A percentile compares a stretch with the other conserved stretches of the same genome.
These are phyloP conservation scores for Aspergillus awamori DNA, from an alignment of 2,329 filamentous ascomycete genomes.

Conservation along the genomic window DNA sequence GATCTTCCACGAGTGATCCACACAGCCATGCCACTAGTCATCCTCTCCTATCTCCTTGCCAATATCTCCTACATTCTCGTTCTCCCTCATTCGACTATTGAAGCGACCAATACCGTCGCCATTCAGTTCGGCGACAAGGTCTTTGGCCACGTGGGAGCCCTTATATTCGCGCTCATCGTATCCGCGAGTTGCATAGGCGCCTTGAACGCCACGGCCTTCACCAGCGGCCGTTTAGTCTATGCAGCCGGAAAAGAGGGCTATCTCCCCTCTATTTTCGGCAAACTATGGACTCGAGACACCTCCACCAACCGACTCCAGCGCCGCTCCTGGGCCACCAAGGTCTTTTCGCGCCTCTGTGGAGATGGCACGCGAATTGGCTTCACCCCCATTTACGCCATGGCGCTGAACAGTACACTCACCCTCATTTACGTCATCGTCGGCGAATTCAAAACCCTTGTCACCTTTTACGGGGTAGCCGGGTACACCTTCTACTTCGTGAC, in stretches of 20 bases:
- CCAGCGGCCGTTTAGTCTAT: constrained; percentile 87
- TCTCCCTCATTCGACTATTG: constrained; percentile 76
- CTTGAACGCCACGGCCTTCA: constrained; percentile 92
- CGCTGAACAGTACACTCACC: constrained; percentile 77
- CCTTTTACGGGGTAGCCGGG: constrained; percentile 95
- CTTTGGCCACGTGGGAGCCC: constrained; percentile 79
- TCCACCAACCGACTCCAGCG: constrained; percentile 41
- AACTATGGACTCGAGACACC: constrained; percentile 67
- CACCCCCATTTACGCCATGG: constrained; percentile 90
- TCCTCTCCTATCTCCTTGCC: constrained; percentile 83
- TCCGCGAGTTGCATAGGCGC: constrained; percentile 91
- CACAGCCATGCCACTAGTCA: constrained; percentile 93
- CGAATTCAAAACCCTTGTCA: constrained; percentile 88
- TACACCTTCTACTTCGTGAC: constrained; percentile 98
- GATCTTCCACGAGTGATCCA: constrained; percentile 95
- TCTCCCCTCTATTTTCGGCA: constrained; percentile 79
- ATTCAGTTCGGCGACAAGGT: constrained; percentile 90
- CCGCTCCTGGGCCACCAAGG: constrained; percentile 61
- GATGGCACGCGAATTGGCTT: constrained; percentile 82
- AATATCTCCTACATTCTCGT: constrained; percentile 96
- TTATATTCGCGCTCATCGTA: constrained; percentile 86
- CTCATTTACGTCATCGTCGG: constrained; percentile 78
- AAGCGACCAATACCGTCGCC: constrained; percentile 90
- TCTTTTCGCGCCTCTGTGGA: constrained; percentile 65
- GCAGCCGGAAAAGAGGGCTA: constrained; percentile 95